Evolutionary conservation across 2,329 filamentous ascomycete species (phyloP), one percentile per base, ranked within the genome.

Genomic region (Cladobotryum protrusum): DNA sequence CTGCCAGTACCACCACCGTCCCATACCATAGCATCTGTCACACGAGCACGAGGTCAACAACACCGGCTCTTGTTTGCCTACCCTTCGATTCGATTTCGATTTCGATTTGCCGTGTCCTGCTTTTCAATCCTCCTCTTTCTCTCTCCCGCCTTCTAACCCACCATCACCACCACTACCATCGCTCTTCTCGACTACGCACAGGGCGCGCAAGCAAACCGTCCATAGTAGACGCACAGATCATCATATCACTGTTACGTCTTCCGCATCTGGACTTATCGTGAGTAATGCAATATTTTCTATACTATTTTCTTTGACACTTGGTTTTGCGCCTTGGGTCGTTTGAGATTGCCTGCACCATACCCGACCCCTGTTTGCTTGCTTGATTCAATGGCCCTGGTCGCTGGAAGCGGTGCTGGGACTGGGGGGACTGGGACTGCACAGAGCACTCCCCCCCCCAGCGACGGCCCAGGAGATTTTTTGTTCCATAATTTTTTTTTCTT

Each of bases 391-490:
- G 43, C 48, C 44, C 44, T 43, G 39, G 50, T 45, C 42, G 17
- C 41, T 48, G 49, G 49, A 29, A 29, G 24, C 24, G 24, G 24
- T 29, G 24, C 24, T 29, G 24, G 24, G 24, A 29, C 24, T 4
- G 24, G 24, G 24, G 24, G 24, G 24, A 8, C 24, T 29, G 11
- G 24, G 24, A 29, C 24, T 29, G 24, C 49, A 45, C 49, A 54
- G 54, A 47, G 52, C 50, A 53, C 47, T 29, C 24, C 24, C 24
- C 20, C 24, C 20, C 48, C 52, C 51, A 53, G 54, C 49, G 52
- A 50, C 50, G 48, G 56, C 46, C 50, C 37, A 47, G 50, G 48
- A 54, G 50, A 48, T 53, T 49, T 49, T 56, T 50, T n/a, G n/a
- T n/a, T n/a, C n/a, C n/a, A n/a, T n/a, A n/a, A n/a, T n/a, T 52